Evolutionary conservation across 1,284 basidiomycete genomes (phyloP), one percentile per base, ranked within the genome.

Genomic region (Apiotrichum sp.): DNA sequence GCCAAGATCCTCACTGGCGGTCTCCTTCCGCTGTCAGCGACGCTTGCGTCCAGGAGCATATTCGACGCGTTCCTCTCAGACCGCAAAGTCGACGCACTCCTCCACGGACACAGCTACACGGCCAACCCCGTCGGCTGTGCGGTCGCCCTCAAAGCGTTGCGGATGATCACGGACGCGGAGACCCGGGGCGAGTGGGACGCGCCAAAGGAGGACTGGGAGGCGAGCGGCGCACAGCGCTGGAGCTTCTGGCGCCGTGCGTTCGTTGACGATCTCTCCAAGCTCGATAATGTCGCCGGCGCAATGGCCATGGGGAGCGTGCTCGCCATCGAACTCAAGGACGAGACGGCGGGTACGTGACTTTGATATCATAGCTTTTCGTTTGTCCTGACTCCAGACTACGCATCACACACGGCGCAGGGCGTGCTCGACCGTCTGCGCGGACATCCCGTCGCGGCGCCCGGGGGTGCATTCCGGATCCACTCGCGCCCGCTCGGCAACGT

Each of bases 1-100:
- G 95, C 93, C 41, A 98, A 98, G 74, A 88, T 93, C 60, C 80
- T 98, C 29, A 97, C 95, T 0, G 95, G 95, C 36, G 95, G 95
- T 1, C 80, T 96, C 9, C 79, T 98, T 3, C 95, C 95, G 3
- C 81, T 98, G 39, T 84, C 89, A 1, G 84, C 86, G 9, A 96
- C 92, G 0, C 81, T 98, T 31, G 87, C 95, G 1, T 84, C 84
- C 0, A 78, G 85, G 52, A 81, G 81, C 7, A 85, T 98, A 46
- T 98, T 93, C 77, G 72, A 82, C 33, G 84, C 87, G 1, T 98
- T 98, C 77, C 77, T 82, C 40, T 83, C 87, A 51, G 80, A 83
- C 33, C 52, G 62, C 34, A 98, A 98, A 73, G 82, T 82, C 16
- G 84, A 90, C 61, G 93, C 95, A 10, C 78, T 98, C 6, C 77